phyloP scores from a whole-genome alignment of 768 basidiomycete genomes.

The Lactarius hatsudake region DNA sequence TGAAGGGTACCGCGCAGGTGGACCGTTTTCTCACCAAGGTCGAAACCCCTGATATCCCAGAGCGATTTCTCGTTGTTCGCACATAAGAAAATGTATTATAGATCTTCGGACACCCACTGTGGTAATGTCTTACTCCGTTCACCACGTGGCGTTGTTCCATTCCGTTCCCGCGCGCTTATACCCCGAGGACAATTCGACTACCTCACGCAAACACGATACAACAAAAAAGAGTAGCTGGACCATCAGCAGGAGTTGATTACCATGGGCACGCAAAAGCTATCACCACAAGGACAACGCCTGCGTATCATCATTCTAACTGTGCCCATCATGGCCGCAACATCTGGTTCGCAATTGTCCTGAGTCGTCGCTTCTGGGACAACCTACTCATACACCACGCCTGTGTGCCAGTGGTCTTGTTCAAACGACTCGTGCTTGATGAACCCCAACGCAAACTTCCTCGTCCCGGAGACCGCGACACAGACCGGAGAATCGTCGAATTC shows the following conservation, averaged over 20 bases:
- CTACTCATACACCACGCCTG: constrained; percentile 16
- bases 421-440: constrained; percentile 56
- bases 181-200: neutral
- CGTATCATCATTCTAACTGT: constrained; percentile 58
- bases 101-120: neutral
- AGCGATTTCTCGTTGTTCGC: constrained; percentile 13
- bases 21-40: constrained; percentile 1
- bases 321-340: constrained; percentile 63
- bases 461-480: constrained; percentile 25
- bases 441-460: constrained; percentile 42
- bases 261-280: constrained; percentile 34
- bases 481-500: constrained; percentile 21
- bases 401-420: constrained; percentile 58
- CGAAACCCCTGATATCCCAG: constrained; percentile 14
- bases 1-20: constrained; percentile 1
- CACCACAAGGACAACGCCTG: constrained; percentile 45
- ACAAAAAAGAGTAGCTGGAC: neutral
- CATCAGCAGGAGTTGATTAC: neutral
- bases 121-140: neutral
- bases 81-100: neutral
- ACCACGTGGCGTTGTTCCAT: constrained; percentile 12
- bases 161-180: no score
- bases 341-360: constrained; percentile 44
- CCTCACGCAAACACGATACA: neutral
- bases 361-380: constrained; percentile 5